A percentile compares a stretch with the other conserved stretches of the same genome.
Evolutionary conservation across 139 green algal genomes (phyloP).

Genomic region (Desmodesmus armatus): DNA sequence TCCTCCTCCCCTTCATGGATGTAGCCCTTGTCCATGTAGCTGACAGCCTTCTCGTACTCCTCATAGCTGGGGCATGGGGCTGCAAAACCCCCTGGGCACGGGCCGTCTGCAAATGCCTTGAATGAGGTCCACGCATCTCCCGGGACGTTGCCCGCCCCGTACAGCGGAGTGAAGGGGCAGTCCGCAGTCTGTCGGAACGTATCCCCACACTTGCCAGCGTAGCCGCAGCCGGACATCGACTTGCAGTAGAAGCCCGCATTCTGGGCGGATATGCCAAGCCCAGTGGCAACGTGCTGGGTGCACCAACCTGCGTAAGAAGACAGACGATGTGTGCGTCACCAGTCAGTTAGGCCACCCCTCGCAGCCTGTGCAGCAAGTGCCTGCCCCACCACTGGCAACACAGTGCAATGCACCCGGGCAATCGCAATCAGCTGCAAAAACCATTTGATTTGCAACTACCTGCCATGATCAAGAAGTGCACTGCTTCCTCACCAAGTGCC

Average conservation of each 20-base stretch:
- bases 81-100: not conserved
- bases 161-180: constrained; percentile 19
- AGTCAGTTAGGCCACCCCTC: no score
- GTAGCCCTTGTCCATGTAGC: constrained; percentile 34
- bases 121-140: constrained; percentile 23
- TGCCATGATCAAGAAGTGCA: no score
- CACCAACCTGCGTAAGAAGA: not conserved
- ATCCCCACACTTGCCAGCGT: constrained; percentile 3
- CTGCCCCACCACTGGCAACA: no score
- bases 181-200: not conserved
- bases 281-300: not conserved
- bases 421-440: no score
- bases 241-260: constrained; percentile 40
- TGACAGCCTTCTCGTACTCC: constrained; percentile 11
- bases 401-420: no score
- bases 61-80: not conserved
- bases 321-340: no score
- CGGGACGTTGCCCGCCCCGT: constrained; percentile 17
- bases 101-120: no score
- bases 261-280: not conserved
- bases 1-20: constrained; percentile 39
- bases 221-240: constrained; percentile 48
- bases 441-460: no score
- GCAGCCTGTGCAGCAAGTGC: no score
- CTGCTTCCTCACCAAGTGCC: no score